Percentiles rank a stretch among this genome's conserved stretches.
phyloP scores from a whole-genome alignment of 768 basidiomycete genomes.

The Mycena metata region DNA sequence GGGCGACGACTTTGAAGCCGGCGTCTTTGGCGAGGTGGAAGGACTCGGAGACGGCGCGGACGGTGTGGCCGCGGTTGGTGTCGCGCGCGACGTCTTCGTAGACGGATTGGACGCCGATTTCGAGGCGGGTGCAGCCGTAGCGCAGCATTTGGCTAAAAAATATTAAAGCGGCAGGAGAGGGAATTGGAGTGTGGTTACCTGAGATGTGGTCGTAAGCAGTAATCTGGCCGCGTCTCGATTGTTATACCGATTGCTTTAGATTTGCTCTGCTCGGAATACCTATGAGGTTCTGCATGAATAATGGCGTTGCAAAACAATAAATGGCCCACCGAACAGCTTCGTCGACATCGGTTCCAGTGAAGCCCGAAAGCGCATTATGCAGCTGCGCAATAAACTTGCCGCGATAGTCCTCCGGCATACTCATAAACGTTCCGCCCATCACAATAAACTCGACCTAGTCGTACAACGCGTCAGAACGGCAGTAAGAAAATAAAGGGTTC shows the following conservation, averaged over 20 bases:
- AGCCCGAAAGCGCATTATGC: slow-evolving; percentile 96
- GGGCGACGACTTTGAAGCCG: slow-evolving; percentile 99
- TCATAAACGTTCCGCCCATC: slow-evolving; percentile 99
- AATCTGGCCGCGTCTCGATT: slow-evolving; percentile 98
- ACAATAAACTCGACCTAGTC: slow-evolving; percentile 88
- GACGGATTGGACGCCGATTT: slow-evolving; percentile 98
- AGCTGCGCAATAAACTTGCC: slow-evolving; percentile 94
- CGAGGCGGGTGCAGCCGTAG: slow-evolving; percentile 97
- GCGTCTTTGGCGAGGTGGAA: slow-evolving; percentile 99
- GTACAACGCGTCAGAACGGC: neutral
- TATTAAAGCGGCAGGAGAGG: slow-evolving; percentile 8
- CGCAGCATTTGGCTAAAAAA: slow-evolving; percentile 92
- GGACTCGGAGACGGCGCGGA: slow-evolving; percentile 95
- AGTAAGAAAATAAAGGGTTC: neutral
- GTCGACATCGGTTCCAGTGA: slow-evolving; percentile 92
- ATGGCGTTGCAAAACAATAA: neutral
- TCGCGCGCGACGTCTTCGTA: slow-evolving; percentile 99
- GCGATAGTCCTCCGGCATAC: slow-evolving; percentile 97
- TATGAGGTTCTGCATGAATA: slow-evolving; percentile 44
- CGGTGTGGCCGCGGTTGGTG: slow-evolving; percentile 98
- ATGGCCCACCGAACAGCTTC: slow-evolving; percentile 86
- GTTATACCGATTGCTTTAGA: slow-evolving; percentile 99
- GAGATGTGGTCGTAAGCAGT: slow-evolving; percentile 96
- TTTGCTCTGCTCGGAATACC: slow-evolving; percentile 96
- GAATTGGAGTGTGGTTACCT: slow-evolving; percentile 60